Conservation (phyloP, 2,329 filamentous ascomycete species). For the Fusarium pseudograminearum region DNA sequence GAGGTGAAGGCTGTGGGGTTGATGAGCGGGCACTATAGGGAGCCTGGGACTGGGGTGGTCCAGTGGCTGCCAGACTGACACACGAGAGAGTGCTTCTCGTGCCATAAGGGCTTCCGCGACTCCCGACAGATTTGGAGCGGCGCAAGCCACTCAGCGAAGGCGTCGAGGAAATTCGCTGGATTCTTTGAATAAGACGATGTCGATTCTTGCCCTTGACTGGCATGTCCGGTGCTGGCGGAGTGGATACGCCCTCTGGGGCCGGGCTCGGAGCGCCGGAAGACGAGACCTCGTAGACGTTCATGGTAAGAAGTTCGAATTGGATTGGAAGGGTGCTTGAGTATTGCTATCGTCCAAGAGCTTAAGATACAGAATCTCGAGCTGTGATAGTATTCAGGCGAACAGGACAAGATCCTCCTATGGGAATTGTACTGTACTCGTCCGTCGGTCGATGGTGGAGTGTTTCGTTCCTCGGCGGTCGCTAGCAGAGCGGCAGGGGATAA, state of each 20-base stretch:
- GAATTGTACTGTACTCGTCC: slow-evolving; percentile 16
- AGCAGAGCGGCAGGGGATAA: slow-evolving; percentile 18
- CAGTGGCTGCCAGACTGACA: slow-evolving; percentile 62
- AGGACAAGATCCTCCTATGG: neutral
- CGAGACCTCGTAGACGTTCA: slow-evolving; percentile 45
- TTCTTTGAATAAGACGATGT: slow-evolving; percentile 75
- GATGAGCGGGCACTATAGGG: slow-evolving; percentile 47
- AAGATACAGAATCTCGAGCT: neutral
- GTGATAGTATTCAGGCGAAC: neutral
- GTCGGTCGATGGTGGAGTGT: slow-evolving; percentile 33
- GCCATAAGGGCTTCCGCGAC: slow-evolving; percentile 77
- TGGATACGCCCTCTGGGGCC: slow-evolving; percentile 43
- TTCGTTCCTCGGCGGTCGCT: slow-evolving; percentile 34
- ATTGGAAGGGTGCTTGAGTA: neutral
- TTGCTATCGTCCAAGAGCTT: neutral
- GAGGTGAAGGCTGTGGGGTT: slow-evolving; percentile 57
- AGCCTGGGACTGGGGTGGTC: slow-evolving; percentile 47
- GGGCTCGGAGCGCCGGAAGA: slow-evolving; percentile 46
- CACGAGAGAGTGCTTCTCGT: slow-evolving; percentile 65
- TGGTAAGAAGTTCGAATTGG: slow-evolving; percentile 19
- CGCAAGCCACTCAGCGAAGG: slow-evolving; percentile 75
- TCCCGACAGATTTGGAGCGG: slow-evolving; percentile 74
- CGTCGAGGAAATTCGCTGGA: slow-evolving; percentile 86
- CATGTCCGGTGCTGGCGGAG: slow-evolving; percentile 46
- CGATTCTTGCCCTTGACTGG: slow-evolving; percentile 72